Evolutionary conservation across 2,329 filamentous ascomycete species (phyloP).

Genomic region (Penicillium palitans): DNA sequence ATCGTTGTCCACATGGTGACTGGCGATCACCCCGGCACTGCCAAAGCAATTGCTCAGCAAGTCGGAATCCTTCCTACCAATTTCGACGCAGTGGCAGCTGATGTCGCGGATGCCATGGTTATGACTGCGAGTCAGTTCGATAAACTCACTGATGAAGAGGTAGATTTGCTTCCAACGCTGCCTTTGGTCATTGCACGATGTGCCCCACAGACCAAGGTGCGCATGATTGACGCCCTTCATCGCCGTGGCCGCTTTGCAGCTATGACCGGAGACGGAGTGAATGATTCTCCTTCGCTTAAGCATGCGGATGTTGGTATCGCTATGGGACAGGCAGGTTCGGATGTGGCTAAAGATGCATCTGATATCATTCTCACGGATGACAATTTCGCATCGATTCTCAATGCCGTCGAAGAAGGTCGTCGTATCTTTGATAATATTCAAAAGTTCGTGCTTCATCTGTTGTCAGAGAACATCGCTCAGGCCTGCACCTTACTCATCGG

Average conservation of each 20-base stretch:
- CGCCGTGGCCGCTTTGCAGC: constrained; percentile 66
- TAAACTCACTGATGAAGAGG: constrained; percentile 67
- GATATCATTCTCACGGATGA: too few species aligned
- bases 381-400: too few species aligned
- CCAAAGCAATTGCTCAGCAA: constrained; percentile 71
- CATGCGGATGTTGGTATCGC: too few species aligned
- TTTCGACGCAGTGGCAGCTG: constrained; percentile 54
- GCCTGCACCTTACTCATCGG: too few species aligned
- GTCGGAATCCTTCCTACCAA: constrained; percentile 71
- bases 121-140: constrained; percentile 76
- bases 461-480: too few species aligned
- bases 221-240: constrained; percentile 68
- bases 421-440: too few species aligned
- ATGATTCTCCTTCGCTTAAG: constrained; percentile 60
- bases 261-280: constrained; percentile 86
- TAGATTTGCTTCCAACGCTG: constrained; percentile 57
- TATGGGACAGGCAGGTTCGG: too few species aligned
- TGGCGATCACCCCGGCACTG: constrained; percentile 74
- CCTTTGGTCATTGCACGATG: constrained; percentile 55
- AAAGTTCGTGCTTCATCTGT: too few species aligned
- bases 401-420: too few species aligned
- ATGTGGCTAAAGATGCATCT: too few species aligned
- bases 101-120: constrained; percentile 63
- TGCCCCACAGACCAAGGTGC: constrained; percentile 64
- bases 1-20: constrained; percentile 80